phyloP scores from a whole-genome alignment of 257 asterid genomes.

The Orobanche coerulescens region DNA sequence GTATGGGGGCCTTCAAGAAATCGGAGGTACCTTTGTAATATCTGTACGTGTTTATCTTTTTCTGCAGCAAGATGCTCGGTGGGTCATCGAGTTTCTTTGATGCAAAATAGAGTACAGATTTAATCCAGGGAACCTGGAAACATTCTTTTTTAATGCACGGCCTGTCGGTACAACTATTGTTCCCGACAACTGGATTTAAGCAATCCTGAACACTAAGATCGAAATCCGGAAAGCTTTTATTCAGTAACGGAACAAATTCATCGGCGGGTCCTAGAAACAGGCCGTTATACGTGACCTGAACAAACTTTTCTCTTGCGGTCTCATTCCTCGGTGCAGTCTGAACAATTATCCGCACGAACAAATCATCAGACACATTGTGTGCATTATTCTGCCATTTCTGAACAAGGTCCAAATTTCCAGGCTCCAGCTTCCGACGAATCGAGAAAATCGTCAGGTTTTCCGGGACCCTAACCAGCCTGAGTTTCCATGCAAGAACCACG shows the following conservation, averaged over 20 bases:
- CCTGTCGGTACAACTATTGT: background rate
- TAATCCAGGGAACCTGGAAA: slow-evolving; percentile 20
- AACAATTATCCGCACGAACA: slow-evolving; percentile 20
- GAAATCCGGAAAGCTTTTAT: slow-evolving; percentile 14
- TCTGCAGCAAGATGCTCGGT: background rate
- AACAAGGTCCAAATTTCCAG: slow-evolving; percentile 5
- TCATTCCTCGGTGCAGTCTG: background rate
- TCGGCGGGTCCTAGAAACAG: slow-evolving; percentile 26
- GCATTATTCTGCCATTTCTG: slow-evolving; percentile 29
- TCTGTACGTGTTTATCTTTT: background rate
- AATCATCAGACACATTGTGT: slow-evolving; percentile 6
- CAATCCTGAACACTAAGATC: slow-evolving; percentile 19
- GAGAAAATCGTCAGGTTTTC: slow-evolving; percentile 20
- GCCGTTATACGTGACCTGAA: slow-evolving; percentile 18
- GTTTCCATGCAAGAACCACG: slow-evolving; percentile 33
- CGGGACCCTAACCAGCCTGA: slow-evolving; percentile 27
- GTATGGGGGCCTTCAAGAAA: slow-evolving; percentile 21
- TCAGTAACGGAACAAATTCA: slow-evolving; percentile 8
- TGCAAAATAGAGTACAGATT: slow-evolving; percentile 20
- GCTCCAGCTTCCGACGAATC: slow-evolving; percentile 7
- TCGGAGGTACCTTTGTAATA: slow-evolving; percentile 27
- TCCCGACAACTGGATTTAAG: background rate
- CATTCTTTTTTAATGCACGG: slow-evolving; percentile 21
- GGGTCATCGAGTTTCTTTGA: background rate
- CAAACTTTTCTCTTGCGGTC: background rate